Evolutionary conservation across 73 alveolate species (phyloP).

Genomic region (Symbiodinium natans): DNA sequence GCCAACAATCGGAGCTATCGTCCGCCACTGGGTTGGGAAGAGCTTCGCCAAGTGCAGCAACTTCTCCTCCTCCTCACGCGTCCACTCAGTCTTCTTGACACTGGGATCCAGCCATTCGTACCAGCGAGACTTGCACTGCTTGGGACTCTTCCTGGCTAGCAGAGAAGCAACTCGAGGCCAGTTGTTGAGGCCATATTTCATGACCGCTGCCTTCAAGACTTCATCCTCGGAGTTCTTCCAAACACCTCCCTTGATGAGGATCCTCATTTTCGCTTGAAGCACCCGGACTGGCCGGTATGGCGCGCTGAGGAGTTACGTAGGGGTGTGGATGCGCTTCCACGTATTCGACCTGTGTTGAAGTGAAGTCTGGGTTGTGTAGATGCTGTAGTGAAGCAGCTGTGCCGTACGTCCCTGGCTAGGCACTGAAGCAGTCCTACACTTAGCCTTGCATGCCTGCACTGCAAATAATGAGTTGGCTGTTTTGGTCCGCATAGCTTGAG

Average conservation of each 20-base stretch:
- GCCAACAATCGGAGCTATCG: conserved; percentile 99
- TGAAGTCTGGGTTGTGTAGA: not conserved
- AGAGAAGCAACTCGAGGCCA: conserved; percentile 99
- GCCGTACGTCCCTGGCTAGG: not conserved
- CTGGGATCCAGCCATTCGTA: conserved; percentile 99
- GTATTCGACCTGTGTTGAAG: not conserved
- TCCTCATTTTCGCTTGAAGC: conserved; percentile 96
- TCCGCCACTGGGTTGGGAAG: conserved; percentile 99
- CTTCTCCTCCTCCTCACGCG: conserved; percentile 96
- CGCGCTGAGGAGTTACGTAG: not conserved
- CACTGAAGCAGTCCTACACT: not conserved
- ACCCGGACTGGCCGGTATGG: not conserved
- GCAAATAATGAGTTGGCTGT: too few relatives aligned
- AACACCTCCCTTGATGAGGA: conserved; percentile 99
- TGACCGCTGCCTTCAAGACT: conserved; percentile 97
- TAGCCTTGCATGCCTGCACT: too few relatives aligned
- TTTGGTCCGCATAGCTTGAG: too few relatives aligned
- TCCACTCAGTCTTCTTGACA: conserved; percentile 98
- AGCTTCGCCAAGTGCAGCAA: conserved; percentile 99
- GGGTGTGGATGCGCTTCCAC: not conserved
- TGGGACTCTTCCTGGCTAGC: conserved; percentile 99
- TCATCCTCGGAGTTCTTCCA: conserved; percentile 99
- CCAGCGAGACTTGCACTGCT: conserved; percentile 99
- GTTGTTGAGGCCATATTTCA: conserved; percentile 99
- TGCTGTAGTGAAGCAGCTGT: too few relatives aligned